Conservation (phyloP, 2,329 filamentous ascomycete genomes). For the Beauveria rudraprayagi region DNA sequence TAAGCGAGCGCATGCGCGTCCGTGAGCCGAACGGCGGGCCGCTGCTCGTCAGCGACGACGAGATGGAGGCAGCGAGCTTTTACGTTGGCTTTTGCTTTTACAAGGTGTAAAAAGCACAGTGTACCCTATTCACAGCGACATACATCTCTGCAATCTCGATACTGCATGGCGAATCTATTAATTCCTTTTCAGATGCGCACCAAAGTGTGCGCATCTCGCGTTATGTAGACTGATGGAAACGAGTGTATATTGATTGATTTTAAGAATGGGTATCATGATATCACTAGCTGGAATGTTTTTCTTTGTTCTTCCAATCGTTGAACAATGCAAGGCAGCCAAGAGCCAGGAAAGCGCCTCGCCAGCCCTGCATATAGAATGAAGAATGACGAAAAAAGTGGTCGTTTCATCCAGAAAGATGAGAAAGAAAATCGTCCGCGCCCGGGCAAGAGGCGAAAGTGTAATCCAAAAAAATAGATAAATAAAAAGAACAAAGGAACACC, state of each 20-base stretch:
- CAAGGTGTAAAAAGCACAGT: slow-evolving; percentile 57
- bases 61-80: slow-evolving; percentile 87
- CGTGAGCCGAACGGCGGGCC: slow-evolving; percentile 58
- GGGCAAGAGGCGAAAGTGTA: background rate
- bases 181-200: background rate
- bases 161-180: background rate
- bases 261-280: slow-evolving; percentile 15
- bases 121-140: background rate
- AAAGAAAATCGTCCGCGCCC: background rate
- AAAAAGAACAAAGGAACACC: slow-evolving; percentile 1
- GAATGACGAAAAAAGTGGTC: background rate
- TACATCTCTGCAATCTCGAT: background rate
- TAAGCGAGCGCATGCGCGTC: slow-evolving; percentile 96
- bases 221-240: background rate
- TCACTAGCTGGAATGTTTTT: slow-evolving; percentile 10
- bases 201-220: too few relatives aligned
- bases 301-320: background rate
- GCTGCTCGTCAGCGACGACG: slow-evolving; percentile 69
- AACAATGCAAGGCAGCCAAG: background rate
- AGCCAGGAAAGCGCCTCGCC: background rate
- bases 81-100: slow-evolving; percentile 97
- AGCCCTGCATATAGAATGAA: background rate
- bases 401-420: background rate
- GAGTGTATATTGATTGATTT: background rate
- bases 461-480: background rate